Base-by-base conservation (phyloP, 2,329 filamentous ascomycete genomes). In the Phyllosticta citrichinensis region DNA sequence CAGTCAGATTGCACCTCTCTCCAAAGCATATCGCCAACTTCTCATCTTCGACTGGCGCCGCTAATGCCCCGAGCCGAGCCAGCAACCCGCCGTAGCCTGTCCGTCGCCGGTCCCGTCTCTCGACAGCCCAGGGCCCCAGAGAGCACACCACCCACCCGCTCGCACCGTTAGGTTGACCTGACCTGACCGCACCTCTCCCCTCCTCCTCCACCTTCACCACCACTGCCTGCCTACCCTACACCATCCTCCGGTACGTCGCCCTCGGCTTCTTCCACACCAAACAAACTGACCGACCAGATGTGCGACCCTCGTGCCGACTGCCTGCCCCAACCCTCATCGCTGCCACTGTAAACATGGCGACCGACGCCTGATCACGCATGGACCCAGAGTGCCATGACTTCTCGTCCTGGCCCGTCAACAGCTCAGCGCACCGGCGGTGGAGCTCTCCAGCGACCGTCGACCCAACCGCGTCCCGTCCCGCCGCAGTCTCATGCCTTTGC, bases 371-470 rank as follows among this genome's bases (percentile, higher is more conserved):
- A 73, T 69, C 68, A 75, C 73, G 73, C 69, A 69, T 70, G 67
- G 69, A 70, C 70, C 67, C 66, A 69, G 66, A 65, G 69, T 75
- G 73, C 73, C 67, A 76, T 75, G 74, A 75, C 68, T 73, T 74
- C 74, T 69, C 73, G 73, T 73, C 71, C 72, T 74, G 71, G 69
- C 67, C 69, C 68, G 69, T 64, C 71, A 69, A 66, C 69, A 73
- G 66, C 68, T 63, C 73, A 74, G 66, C 71, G 66, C 65, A 67
- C 69, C 65, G 71, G 68, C 65, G 70, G 67, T 66, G 69, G 65
- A 64, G 67, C 65, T 65, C 69, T 68, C 54, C 66, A 66, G 59
- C 66, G 66, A 62, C 63, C 65, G 58, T 70, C 69, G 63, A 66
- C 61, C 64, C 69, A 68, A 62, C 66, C 66, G 58, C 69, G 64